Evolutionary conservation across 2,329 filamentous ascomycete genomes (phyloP), one percentile per base, ranked within the genome.

Genomic region (Beauveria sp.): DNA sequence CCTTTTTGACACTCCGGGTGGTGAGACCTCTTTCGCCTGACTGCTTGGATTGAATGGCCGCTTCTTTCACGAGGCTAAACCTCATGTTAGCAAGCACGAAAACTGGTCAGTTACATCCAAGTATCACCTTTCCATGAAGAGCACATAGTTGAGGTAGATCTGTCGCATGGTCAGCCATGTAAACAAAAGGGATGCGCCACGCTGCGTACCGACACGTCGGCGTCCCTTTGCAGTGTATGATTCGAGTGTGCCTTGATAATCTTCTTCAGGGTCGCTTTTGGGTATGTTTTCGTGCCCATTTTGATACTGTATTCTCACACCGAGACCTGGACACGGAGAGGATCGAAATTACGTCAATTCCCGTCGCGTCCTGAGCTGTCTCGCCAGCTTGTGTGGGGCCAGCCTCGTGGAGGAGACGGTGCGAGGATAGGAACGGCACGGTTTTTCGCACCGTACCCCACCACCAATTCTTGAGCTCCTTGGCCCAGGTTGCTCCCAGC

Each of bases 181-280:
- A 56, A 47, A 61, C 60, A 61, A 64, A 66, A 62, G 66, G 62
- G 65, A 67, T 63, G 59, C 50, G 63, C 30, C 26, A 62, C 56
- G 51, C 68, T 20, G 34, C 83, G 63, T 75, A 96, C 91, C 76
- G 93, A 79, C 62, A 96, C 86, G 74, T 96, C 93, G 34, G 87
- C 89, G 74, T 95, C 93, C 74, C 91, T 95, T 78, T 87, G 91
- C 65, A 96, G 75, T 65, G 83, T 88, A 71, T 87, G 86, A 65
- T 90, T 88, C 9, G 91, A 89, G 73, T 96, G 91, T 20, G 91
- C 91, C 76, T 96, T 96, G 69, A 96, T 81, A 63, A 96, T 93
- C 74, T 92, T 93, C 75, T 92, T 95, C 68, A 96, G 81, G 0
- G 90, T 95, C 20, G 85, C 86, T 65, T 92, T 87, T 12, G 92